Evolutionary conservation across 2,329 filamentous ascomycete species (phyloP).

Genomic region (Colletotrichum australisinense): DNA sequence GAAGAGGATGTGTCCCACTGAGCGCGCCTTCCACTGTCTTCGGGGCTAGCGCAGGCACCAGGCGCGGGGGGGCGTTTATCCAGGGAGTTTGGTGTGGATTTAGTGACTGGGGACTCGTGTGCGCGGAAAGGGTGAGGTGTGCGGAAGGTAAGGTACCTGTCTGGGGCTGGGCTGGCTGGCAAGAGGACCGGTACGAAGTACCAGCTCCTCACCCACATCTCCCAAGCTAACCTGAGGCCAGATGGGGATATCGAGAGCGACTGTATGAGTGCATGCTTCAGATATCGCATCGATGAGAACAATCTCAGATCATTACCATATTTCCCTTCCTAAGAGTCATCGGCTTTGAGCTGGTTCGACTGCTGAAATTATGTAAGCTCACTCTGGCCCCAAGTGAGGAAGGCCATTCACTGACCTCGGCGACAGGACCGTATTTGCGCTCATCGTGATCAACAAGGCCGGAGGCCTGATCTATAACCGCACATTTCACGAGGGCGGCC

Average conservation of each 20-base stretch:
- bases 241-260: slow-evolving; percentile 1
- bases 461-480: slow-evolving; percentile 97
- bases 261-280: slow-evolving; percentile 1
- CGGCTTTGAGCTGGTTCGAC: slow-evolving; percentile 6
- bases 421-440: slow-evolving; percentile 88
- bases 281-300: slow-evolving; percentile 4
- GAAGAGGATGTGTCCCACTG: neutral
- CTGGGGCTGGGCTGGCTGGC: neutral
- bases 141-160: neutral
- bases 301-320: neutral
- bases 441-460: slow-evolving; percentile 99
- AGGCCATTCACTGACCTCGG: slow-evolving; percentile 11
- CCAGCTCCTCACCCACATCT: neutral
- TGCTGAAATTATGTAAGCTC: slow-evolving; percentile 13
- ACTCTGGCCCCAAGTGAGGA: neutral
- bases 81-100: slow-evolving; percentile 6
- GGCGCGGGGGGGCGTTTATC: neutral
- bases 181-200: neutral
- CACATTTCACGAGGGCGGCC: slow-evolving; percentile 85
- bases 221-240: slow-evolving; percentile 22
- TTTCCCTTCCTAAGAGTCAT: neutral
- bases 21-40: neutral
- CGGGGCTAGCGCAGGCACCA: slow-evolving; percentile 25
- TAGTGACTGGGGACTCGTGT: neutral
- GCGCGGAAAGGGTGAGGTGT: neutral